Percentiles rank a stretch among this genome's conserved stretches.
These are phyloP conservation scores for Aspergillus baeticus DNA, from an alignment of 495 filamentous ascomycete genomes.

Conservation along the genomic window DNA sequence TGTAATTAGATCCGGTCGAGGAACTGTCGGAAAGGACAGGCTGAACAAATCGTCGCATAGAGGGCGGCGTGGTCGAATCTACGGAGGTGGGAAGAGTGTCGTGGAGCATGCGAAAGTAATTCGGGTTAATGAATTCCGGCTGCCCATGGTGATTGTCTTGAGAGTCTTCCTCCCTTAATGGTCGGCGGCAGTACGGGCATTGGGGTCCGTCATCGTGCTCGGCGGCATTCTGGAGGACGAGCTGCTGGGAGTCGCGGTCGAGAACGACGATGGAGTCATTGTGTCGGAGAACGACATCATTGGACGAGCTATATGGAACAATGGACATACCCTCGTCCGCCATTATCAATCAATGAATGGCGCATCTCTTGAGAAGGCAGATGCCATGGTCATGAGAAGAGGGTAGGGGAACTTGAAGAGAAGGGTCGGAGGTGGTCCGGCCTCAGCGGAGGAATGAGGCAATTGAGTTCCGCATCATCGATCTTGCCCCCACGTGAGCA, in stretches of 20 bases:
- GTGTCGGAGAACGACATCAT: slow-evolving; percentile 67
- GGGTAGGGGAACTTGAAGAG: background rate
- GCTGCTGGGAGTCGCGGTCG: slow-evolving; percentile 78
- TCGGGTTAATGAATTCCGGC: slow-evolving; percentile 76
- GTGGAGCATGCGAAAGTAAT: slow-evolving; percentile 92
- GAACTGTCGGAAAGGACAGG: slow-evolving; percentile 42
- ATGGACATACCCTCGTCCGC: slow-evolving; percentile 49
- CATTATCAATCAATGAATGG: slow-evolving; percentile 20
- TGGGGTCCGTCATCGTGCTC: slow-evolving; percentile 42
- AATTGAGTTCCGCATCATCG: slow-evolving; percentile 11
- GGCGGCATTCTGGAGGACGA: slow-evolving; percentile 70
- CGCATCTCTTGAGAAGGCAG: slow-evolving; percentile 14
- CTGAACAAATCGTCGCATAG: slow-evolving; percentile 52
- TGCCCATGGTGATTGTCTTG: slow-evolving; percentile 41
- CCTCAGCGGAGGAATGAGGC: slow-evolving; percentile 1
- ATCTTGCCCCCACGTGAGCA: slow-evolving; percentile 26
- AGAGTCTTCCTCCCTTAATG: slow-evolving; percentile 54
- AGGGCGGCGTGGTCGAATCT: slow-evolving; percentile 46
- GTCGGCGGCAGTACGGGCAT: slow-evolving; percentile 87
- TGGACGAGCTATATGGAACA: slow-evolving; percentile 44
- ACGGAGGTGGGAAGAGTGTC: slow-evolving; percentile 54
- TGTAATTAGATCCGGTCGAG: slow-evolving; percentile 36
- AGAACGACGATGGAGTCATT: slow-evolving; percentile 89
- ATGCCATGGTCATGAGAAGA: slow-evolving; percentile 3
- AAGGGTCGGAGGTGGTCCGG: slow-evolving; percentile 4